Base-by-base conservation (phyloP, 305 asterid species). In the Fraxinus sp. region DNA sequence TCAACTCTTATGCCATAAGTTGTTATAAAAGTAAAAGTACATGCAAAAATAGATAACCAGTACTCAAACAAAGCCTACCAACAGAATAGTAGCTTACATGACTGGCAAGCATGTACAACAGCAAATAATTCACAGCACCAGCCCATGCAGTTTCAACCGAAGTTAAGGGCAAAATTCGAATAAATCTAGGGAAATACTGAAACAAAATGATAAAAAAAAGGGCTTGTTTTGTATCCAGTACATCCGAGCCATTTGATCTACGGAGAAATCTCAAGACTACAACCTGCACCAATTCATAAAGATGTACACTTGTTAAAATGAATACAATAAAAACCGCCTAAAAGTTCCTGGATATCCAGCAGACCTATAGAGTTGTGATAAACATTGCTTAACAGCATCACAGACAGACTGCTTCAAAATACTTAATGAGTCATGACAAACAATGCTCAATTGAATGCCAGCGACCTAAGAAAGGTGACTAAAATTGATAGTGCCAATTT, bases 61-160 rank as follows among this genome's bases (percentile, higher is more conserved):
- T 39, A 68, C 26, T 36, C 37, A 76, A 41, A 77, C 77, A 80
- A 78, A 4, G 74, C 33, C 46, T 13, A 28, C 18, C 24, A 62
- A 86, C 77, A 22, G 70, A 85, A 79, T 30, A 86, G 46, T 80
- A 41, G 83, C 97, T 90, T 90, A 97, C 99, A 88, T 97, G 99
- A 91, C 99, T 97, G 81, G 98, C 98, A 36, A 97, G 99, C 99
- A 97, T 97, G 94, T 92, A 97, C 62, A 97, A 87, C 59, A 97
- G 88, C 91, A 97, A 88, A 86, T 97, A 97, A 83, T 92, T 88
- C 68, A 91, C 99, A 52, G 99, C 99, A 87, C 99, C 99, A 87
- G 98, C 98, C 98, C 98, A 97, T 20, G 99, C 99, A 80, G 98
- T 92, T 90, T 95, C 98, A 84, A 98, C 99, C 24, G 98, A 92